Percentiles rank a stretch among this genome's conserved stretches.
Conservation (phyloP, 179 eudicot genomes). For the Drosera spatulata region DNA sequence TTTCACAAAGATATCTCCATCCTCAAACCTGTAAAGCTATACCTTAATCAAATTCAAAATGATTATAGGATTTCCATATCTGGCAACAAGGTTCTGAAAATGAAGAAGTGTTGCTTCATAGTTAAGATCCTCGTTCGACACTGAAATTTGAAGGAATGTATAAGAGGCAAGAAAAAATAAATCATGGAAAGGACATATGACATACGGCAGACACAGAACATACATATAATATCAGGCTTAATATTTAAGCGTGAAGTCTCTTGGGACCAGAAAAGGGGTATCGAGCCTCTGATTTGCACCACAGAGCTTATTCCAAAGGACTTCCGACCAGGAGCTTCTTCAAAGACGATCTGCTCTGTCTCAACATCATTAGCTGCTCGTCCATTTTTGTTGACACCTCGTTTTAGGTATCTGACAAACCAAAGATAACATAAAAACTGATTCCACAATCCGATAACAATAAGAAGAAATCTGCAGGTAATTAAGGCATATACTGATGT, state of each 20-base stretch:
- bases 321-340: conserved; percentile 66
- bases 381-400: conserved; percentile 96
- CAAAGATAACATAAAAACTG: no score
- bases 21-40: neutral
- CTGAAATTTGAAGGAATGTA: conserved; percentile 25
- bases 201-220: conserved; percentile 9
- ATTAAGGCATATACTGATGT: no score
- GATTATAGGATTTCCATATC: conserved; percentile 97
- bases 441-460: no score
- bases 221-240: conserved; percentile 89
- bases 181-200: no score
- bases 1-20: no score
- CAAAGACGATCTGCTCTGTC: conserved; percentile 88
- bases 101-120: conserved; percentile 92
- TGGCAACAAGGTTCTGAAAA: conserved; percentile 75
- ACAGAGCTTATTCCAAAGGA: conserved; percentile 63
- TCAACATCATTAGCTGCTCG: conserved; percentile 97
- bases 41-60: conserved; percentile 96
- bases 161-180: neutral
- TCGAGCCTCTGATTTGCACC: conserved; percentile 95
- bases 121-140: conserved; percentile 70
- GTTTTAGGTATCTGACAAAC: conserved; percentile 59
- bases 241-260: conserved; percentile 90
- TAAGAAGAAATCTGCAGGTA: no score
- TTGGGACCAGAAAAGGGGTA: conserved; percentile 98